A percentile compares a stretch with the other conserved stretches of the same genome.
These are phyloP conservation scores for Skeletonema costatum DNA, from an alignment of 108 stramenopile genomes.

Conservation along the genomic window DNA sequence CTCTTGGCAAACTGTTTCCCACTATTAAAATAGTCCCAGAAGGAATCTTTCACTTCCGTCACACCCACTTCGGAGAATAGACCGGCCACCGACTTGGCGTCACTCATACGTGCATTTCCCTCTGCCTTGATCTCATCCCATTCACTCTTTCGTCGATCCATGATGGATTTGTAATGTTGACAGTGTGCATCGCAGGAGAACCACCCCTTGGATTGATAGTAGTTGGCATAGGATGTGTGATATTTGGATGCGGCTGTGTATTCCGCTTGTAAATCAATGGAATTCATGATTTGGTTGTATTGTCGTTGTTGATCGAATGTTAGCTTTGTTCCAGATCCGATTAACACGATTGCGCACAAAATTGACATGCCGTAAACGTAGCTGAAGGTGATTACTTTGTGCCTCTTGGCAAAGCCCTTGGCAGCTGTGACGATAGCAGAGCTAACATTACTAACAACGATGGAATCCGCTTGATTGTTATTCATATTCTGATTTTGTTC, in stretches of 20 bases:
- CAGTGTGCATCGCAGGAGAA: slow-evolving; percentile 81
- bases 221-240: slow-evolving; percentile 58
- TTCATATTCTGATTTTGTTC: neutral
- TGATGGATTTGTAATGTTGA: slow-evolving; percentile 74
- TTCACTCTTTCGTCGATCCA: slow-evolving; percentile 59
- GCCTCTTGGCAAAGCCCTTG: slow-evolving; percentile 51
- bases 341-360: slow-evolving; percentile 49
- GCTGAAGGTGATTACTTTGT: slow-evolving; percentile 68
- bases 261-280: slow-evolving; percentile 83
- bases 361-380: slow-evolving; percentile 73
- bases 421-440: neutral
- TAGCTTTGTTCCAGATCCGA: slow-evolving; percentile 71
- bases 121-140: slow-evolving; percentile 76
- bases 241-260: slow-evolving; percentile 67
- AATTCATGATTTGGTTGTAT: slow-evolving; percentile 80
- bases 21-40: slow-evolving; percentile 80
- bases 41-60: slow-evolving; percentile 81
- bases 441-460: neutral
- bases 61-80: slow-evolving; percentile 85
- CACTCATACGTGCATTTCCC: slow-evolving; percentile 81
- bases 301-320: slow-evolving; percentile 62
- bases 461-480: neutral
- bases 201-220: slow-evolving; percentile 86
- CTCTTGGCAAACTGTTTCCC: slow-evolving; percentile 84
- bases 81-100: slow-evolving; percentile 86